Evolutionary conservation across 2,329 filamentous ascomycete genomes (phyloP).

Genomic region (Cadophora sp.): DNA sequence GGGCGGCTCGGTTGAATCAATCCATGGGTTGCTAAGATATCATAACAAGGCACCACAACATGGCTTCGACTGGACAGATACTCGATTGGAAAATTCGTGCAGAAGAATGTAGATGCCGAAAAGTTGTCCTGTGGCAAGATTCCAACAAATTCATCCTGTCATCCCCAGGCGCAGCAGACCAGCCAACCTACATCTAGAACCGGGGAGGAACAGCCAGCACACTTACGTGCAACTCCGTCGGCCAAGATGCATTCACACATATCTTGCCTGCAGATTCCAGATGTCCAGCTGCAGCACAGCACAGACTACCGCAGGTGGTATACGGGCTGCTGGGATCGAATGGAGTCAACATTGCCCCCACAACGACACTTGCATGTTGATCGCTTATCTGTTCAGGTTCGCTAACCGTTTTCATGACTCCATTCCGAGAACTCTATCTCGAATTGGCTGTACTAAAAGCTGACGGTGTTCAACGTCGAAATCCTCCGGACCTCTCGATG

Average conservation of each 20-base stretch:
- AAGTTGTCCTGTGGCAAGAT: not conserved
- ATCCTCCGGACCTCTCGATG: not conserved
- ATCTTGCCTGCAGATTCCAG: slow-evolving; percentile 11
- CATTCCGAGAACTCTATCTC: not conserved
- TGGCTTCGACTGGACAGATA: not conserved
- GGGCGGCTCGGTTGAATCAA: slow-evolving; percentile 17
- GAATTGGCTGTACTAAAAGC: not conserved
- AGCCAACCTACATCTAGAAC: not conserved
- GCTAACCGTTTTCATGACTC: not conserved
- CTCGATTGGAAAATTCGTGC: not conserved
- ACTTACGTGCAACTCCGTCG: slow-evolving; percentile 10
- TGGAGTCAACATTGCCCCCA: slow-evolving; percentile 9
- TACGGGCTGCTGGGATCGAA: slow-evolving; percentile 15
- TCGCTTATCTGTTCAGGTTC: not conserved
- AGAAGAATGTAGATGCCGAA: not conserved
- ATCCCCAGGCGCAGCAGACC: not conserved
- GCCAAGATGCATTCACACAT: not conserved
- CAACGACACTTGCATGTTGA: not conserved
- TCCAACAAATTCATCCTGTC: not conserved
- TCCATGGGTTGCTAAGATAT: not conserved
- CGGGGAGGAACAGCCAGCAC: not conserved
- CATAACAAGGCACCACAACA: not conserved
- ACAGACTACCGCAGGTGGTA: slow-evolving; percentile 11
- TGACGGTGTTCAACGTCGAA: not conserved
- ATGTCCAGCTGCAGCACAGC: slow-evolving; percentile 2